Base-by-base conservation (phyloP, 1,284 basidiomycete species). In the Clitocybe nebularis region DNA sequence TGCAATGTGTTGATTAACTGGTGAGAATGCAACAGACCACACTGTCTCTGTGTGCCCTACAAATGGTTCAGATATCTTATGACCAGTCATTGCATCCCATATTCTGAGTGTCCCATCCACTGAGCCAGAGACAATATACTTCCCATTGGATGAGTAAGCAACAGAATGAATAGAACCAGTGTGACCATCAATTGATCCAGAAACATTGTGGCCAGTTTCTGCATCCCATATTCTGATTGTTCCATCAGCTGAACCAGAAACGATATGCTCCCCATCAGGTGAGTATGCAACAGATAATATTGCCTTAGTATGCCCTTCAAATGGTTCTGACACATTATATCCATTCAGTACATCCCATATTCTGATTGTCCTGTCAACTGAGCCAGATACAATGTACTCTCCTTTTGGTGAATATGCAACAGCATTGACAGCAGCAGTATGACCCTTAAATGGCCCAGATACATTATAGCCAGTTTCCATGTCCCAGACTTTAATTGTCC, bases 321-420 rank as follows among this genome's bases (percentile, higher is more conserved):
- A n/a, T n/a, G 25, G 25, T 7, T 26, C 25, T n/a, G 7, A 7
- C 7, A 8, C 25, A 26, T 21, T 11, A 5, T 16, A 2, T 8
- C 26, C 43, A 4, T 16, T 30, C 6, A 20, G 16, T n/a, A 25
- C 30, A 11, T 44, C 44, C 39, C 39, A 45, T 17, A 45, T 34
- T 26, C 34, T 11, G 11, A 47, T 29, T 10, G 30, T 28, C 5
- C 37, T 19, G 23, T 45, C 38, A 3, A 22, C 1, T 17, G 43
- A 47, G 7, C 37, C 39, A 44, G 29, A 47, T 16, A 36, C 20
- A 17, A 44, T 46, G 9, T 9, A 16, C 3, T 9, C 7, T 10
- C 32, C 32, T 4, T 34, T 2, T n/a, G 32, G 32, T 13, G 32
- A 34, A 9, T 13, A 34, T 9, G 32, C 32, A 9, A 19, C 32